Base-by-base conservation (phyloP, 352 stramenopile species). In the Pythium angustatum region DNA sequence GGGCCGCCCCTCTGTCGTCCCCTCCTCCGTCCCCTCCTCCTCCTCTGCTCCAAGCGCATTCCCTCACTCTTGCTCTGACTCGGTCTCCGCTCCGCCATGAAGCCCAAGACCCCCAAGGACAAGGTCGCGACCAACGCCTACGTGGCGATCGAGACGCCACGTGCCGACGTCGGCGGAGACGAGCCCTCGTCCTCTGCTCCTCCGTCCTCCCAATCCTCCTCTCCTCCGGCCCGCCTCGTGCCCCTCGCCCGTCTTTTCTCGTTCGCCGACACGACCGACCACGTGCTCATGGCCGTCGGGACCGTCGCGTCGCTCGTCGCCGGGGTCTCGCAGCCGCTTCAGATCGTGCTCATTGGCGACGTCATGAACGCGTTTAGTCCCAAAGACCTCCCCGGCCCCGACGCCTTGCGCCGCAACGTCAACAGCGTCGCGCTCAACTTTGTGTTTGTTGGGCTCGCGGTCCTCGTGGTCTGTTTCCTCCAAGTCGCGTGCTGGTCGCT, bases 341-440 rank as follows among this genome's bases (percentile, higher is more conserved):
- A 78, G 62, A 71, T 79, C 24, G 21, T 77, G 38, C 61, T 79
- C 48, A 60, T 79, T 36, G 72, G 72, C 17, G 66, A 79, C 44
- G 55, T 71, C 22, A 51, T 77, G 26, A 71, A 77, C 52, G 55
- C 72, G 27, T 79, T 79, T 54, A 75, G 75, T 24, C 52, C 53
- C n/a, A n/a, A n/a, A n/a, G n/a, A n/a, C n/a, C n/a, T n/a, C n/a
- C n/a, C n/a, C n/a, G n/a, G n/a, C n/a, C n/a, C n/a, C n/a, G n/a
- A n/a, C n/a, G n/a, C n/a, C n/a, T n/a, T n/a, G n/a, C n/a, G n/a
- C n/a, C n/a, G n/a, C n/a, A n/a, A n/a, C n/a, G 63, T 75, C 45
- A 68, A 73, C 60, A 3, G 19, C 0, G 43, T 70, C 24, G 24
- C 64, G 55, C 61, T 52, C 50, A 72, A 76, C 30, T 76, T 71